Evolutionary conservation across 139 green algal species (phyloP).

Genomic region (Chlorella ohadii): DNA sequence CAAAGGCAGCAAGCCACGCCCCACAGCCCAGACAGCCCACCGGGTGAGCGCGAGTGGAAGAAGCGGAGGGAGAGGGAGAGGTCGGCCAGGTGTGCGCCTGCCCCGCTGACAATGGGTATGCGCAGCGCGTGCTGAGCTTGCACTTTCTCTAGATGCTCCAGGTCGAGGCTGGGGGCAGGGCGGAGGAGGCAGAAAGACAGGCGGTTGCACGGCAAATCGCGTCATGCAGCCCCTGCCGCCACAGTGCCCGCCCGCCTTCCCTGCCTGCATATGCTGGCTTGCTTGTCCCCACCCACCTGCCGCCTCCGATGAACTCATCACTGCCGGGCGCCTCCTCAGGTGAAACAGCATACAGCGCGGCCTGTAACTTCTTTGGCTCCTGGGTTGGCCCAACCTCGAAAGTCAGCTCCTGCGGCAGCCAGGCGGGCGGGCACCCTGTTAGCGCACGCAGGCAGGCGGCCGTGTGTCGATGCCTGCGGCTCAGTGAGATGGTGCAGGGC

Average conservation of each 20-base stretch:
- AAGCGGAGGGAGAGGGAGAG: constrained; percentile 19
- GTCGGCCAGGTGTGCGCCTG: constrained; percentile 18
- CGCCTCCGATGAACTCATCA: constrained; percentile 2
- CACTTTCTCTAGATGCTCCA: constrained; percentile 8
- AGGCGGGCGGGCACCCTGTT: neutral
- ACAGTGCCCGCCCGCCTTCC: neutral
- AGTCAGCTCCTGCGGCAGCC: constrained; percentile 4
- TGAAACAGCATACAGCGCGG: neutral
- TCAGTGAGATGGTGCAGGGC: too few relatives aligned
- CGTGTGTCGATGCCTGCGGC: too few relatives aligned
- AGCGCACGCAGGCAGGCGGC: neutral
- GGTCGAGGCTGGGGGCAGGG: neutral
- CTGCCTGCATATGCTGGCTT: neutral
- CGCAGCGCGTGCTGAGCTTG: neutral
- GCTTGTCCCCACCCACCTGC: constrained; percentile 4
- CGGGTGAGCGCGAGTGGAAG: constrained; percentile 17
- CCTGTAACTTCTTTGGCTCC: neutral
- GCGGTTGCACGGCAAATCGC: too few relatives aligned
- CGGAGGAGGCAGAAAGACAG: too few relatives aligned
- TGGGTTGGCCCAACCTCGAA: constrained; percentile 18
- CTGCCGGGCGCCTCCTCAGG: neutral
- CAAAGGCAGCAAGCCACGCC: too few relatives aligned
- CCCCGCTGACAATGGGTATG: neutral
- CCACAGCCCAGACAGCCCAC: neutral
- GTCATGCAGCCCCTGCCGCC: too few relatives aligned